Conservation (phyloP, 78 protist genomes). For the Dictyostelium intermedium region DNA sequence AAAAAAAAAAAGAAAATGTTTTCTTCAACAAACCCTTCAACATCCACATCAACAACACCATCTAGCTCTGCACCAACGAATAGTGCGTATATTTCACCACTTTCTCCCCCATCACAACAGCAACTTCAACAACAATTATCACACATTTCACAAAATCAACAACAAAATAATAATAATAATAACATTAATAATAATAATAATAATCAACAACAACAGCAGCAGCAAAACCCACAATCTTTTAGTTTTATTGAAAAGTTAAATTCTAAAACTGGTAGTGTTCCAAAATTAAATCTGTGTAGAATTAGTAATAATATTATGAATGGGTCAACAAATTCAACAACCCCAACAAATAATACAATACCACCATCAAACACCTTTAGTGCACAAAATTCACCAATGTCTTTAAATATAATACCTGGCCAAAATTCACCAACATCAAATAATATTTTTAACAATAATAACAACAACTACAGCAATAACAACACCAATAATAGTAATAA, state of each 20-base stretch:
- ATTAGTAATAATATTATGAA: constrained; percentile 8
- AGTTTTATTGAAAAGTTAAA: constrained; percentile 1
- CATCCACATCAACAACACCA: constrained; percentile 1
- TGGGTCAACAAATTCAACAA: neutral
- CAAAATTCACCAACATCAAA: neutral
- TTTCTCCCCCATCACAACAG: neutral
- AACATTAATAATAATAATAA: neutral
- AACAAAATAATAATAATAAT: neutral
- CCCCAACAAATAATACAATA: neutral
- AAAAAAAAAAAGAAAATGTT: neutral
- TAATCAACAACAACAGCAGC: neutral
- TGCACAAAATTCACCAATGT: neutral
- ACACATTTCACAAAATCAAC: neutral
- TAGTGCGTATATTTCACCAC: neutral
- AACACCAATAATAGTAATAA: neutral
- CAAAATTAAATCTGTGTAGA: constrained; percentile 36
- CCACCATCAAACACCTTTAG: neutral
- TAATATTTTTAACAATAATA: neutral
- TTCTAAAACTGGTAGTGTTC: constrained; percentile 14
- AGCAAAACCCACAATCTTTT: neutral
- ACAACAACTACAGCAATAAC: neutral
- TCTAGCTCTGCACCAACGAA: neutral
- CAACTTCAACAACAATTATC: neutral
- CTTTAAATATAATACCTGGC: neutral
- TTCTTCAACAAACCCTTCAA: neutral